A percentile compares a stretch with the other conserved stretches of the same genome.
These are phyloP conservation scores for Tylopilus plumbeoviolaceoides DNA, from an alignment of 768 basidiomycete genomes.

Conservation along the genomic window DNA sequence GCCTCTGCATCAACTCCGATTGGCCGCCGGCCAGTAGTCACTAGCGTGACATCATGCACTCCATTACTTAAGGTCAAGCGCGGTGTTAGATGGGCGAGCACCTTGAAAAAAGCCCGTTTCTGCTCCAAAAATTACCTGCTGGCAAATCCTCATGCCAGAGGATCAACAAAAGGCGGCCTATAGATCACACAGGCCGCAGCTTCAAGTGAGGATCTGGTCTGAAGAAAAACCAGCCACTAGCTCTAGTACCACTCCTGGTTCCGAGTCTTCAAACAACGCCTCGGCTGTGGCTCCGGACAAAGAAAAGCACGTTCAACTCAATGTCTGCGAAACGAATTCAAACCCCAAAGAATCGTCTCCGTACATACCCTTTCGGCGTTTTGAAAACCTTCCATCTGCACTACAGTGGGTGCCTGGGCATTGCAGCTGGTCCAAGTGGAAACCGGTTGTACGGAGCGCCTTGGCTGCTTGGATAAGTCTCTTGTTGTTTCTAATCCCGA, in stretches of 20 bases:
- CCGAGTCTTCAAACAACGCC: neutral
- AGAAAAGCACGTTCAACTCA: slow-evolving; percentile 1
- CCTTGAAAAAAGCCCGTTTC: neutral
- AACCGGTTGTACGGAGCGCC: slow-evolving; percentile 61
- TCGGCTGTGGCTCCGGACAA: neutral
- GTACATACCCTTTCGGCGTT: neutral
- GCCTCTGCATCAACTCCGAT: no score
- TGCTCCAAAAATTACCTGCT: no score
- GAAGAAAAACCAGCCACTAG: neutral
- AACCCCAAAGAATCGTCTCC: neutral
- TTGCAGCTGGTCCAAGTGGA: slow-evolving; percentile 53
- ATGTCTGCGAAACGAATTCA: neutral
- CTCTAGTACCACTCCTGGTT: neutral
- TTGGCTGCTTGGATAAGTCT: slow-evolving; percentile 60
- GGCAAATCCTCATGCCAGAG: slow-evolving; percentile 6
- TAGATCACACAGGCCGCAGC: neutral
- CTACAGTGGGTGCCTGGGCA: slow-evolving; percentile 60
- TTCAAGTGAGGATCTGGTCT: slow-evolving; percentile 9
- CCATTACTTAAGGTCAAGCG: no score
- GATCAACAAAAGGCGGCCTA: neutral
- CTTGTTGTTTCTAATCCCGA: slow-evolving; percentile 56
- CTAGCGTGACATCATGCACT: no score
- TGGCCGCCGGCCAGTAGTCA: no score
- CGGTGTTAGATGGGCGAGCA: neutral
- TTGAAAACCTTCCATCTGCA: slow-evolving; percentile 23